A percentile compares a stretch with the other conserved stretches of the same genome.
phyloP scores from a whole-genome alignment of 805 yeast genomes.

The Tetrapisispora pingtungensis region DNA sequence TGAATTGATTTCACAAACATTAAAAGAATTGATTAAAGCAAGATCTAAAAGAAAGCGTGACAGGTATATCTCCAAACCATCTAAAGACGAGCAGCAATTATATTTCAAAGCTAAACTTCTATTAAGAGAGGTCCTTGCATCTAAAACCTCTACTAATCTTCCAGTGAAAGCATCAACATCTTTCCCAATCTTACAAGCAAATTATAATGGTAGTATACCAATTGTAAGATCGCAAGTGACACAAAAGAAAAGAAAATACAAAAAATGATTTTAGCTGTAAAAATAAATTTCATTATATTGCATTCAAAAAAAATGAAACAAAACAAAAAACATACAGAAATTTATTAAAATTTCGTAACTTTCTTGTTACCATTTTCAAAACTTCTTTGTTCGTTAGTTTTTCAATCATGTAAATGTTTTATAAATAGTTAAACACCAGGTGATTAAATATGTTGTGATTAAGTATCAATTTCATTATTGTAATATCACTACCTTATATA shows the following conservation, averaged over 20 bases:
- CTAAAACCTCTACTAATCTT: conserved; percentile 26
- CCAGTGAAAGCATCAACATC: conserved; percentile 27
- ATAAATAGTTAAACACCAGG: too few relatives aligned
- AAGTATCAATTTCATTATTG: too few relatives aligned
- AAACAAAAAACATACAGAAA: too few relatives aligned
- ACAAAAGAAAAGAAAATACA: conserved; percentile 24
- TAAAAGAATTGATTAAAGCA: conserved; percentile 40
- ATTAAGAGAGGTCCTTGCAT: conserved; percentile 36
- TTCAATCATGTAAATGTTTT: too few relatives aligned
- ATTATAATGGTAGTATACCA: conserved; percentile 73
- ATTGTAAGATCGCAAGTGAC: conserved; percentile 32
- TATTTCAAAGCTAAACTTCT: conserved; percentile 38
- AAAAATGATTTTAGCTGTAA: too few relatives aligned
- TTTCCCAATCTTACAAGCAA: conserved; percentile 63
- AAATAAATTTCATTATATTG: too few relatives aligned
- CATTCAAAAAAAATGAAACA: too few relatives aligned
- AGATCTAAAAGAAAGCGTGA: conserved; percentile 36
- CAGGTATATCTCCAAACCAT: conserved; percentile 31
- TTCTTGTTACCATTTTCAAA: too few relatives aligned
- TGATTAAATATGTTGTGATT: too few relatives aligned
- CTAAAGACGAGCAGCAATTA: conserved; percentile 33
- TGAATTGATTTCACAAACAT: conserved; percentile 34
- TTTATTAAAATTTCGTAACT: too few relatives aligned
- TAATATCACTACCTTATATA: not conserved
- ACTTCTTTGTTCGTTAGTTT: too few relatives aligned